Conservation (phyloP, 2,329 filamentous ascomycete genomes). For the Aspergillus sp. region DNA sequence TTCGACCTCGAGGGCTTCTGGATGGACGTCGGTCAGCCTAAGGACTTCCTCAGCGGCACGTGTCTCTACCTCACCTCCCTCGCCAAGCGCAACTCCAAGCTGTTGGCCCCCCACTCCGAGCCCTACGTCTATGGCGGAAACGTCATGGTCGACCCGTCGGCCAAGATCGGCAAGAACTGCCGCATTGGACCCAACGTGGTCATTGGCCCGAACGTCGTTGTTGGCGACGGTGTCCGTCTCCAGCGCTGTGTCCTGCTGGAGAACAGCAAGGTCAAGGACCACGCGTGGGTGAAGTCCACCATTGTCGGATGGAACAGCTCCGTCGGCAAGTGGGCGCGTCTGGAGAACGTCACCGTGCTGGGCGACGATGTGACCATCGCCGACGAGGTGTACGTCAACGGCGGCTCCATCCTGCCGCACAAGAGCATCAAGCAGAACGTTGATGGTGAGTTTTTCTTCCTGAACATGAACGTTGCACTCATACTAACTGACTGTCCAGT, state of each 20-base stretch:
- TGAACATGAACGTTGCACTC: background rate
- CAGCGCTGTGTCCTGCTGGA: conserved; percentile 89
- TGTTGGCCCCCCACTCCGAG: conserved; percentile 71
- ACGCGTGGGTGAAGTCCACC: conserved; percentile 98
- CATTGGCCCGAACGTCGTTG: conserved; percentile 86
- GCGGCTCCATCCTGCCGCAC: conserved; percentile 89
- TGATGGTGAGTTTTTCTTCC: conserved; percentile 58
- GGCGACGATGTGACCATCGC: conserved; percentile 97
- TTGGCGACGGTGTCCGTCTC: conserved; percentile 90
- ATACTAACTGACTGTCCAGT: conserved; percentile 30
- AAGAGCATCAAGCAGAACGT: conserved; percentile 99
- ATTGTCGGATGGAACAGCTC: conserved; percentile 98
- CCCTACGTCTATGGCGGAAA: conserved; percentile 89
- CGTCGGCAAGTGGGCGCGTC: conserved; percentile 89
- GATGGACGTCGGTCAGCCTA: conserved; percentile 99
- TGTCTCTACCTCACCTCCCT: conserved; percentile 94
- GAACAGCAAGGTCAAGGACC: conserved; percentile 94
- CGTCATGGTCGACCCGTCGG: conserved; percentile 88
- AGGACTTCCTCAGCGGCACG: conserved; percentile 95
- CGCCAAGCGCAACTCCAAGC: conserved; percentile 83
- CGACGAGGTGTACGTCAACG: conserved; percentile 98
- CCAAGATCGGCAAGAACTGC: conserved; percentile 98
- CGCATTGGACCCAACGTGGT: conserved; percentile 96
- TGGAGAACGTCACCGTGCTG: conserved; percentile 97
- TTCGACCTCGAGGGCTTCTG: conserved; percentile 97